Evolutionary conservation across 352 stramenopile species (phyloP), one percentile per base, ranked within the genome.

Genomic region (Phytopythium kandeliae): DNA sequence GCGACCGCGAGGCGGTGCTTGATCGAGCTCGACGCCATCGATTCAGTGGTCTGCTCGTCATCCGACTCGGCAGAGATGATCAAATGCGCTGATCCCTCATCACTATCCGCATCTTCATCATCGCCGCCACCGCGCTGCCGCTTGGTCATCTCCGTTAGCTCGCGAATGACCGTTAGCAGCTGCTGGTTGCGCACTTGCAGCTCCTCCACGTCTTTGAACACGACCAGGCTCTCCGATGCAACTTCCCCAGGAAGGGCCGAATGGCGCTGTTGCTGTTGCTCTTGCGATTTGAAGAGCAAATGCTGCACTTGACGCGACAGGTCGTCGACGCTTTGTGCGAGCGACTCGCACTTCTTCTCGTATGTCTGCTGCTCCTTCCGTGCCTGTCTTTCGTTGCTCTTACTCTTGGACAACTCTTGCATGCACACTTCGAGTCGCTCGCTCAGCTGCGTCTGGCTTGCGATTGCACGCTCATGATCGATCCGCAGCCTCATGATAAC

Each of bases 271-370:
- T 65, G 46, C 19, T 62, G 55, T 6, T 67, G 57, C 36, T 62
- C 54, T 6, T 67, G 57, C 34, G 76, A 78, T 24, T 74, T 73
- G 66, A 87, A 90, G 10, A 92, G 62, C 45, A 92, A 40, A 51
- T 94, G 75, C 63, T 97, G 95, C 6, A 98, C 86, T 65, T 98
- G 95, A 11, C 79, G 76, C 7, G 90, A 95, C 42, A 98, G 69
- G 56, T 97, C 91, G 25, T 92, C 76, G 31, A 95, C 89, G 37
- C 86, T 89, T 51, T 86, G 73, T 22, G 71, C 68, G 19, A 96
- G 65, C 26, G 87, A 78, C 4, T 84, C 64, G 34, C 79, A 86
- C 52, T 96, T 82, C 31, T 70, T 69, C 63, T 91, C 74, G 42
- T 84, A 71, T 17, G 71, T 55, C 34, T 56, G 61, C 54, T 90